Conservation (phyloP, 2,329 filamentous ascomycete species). For the Escovopsis sp. region DNA sequence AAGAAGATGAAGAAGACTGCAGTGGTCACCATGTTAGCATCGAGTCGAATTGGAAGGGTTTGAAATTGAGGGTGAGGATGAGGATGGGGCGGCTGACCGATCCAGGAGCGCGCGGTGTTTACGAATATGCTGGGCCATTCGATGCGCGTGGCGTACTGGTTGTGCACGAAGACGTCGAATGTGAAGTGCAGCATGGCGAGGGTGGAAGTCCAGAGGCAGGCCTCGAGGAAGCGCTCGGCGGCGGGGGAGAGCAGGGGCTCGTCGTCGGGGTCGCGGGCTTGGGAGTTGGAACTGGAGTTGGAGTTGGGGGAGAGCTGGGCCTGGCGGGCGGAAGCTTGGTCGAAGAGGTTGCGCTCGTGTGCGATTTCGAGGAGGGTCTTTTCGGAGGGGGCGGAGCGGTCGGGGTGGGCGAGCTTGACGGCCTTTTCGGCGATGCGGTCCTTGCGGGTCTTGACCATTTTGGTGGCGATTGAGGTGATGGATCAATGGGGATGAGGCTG, state of each 20-base stretch:
- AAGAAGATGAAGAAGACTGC: conserved; percentile 41
- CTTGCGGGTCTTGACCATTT: conserved; percentile 36
- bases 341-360: conserved; percentile 45
- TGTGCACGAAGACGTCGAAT: conserved; percentile 63
- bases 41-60: no score
- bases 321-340: conserved; percentile 27
- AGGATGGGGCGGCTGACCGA: conserved; percentile 25
- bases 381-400: conserved; percentile 44
- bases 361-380: conserved; percentile 64
- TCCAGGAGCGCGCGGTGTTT: conserved; percentile 37
- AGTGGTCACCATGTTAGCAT: no score
- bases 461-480: no score
- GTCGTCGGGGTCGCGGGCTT: conserved; percentile 9
- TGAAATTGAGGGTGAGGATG: neutral
- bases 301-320: conserved; percentile 13
- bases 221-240: conserved; percentile 39
- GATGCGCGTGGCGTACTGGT: conserved; percentile 59
- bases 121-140: conserved; percentile 39
- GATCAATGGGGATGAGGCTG: no score
- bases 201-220: conserved; percentile 43
- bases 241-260: conserved; percentile 25
- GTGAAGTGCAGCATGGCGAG: conserved; percentile 62
- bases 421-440: conserved; percentile 30
- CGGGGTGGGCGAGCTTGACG: conserved; percentile 53
- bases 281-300: conserved; percentile 13